Evolutionary conservation across 176 grass and related monocot species (phyloP).

Genomic region (Musa itinerans): DNA sequence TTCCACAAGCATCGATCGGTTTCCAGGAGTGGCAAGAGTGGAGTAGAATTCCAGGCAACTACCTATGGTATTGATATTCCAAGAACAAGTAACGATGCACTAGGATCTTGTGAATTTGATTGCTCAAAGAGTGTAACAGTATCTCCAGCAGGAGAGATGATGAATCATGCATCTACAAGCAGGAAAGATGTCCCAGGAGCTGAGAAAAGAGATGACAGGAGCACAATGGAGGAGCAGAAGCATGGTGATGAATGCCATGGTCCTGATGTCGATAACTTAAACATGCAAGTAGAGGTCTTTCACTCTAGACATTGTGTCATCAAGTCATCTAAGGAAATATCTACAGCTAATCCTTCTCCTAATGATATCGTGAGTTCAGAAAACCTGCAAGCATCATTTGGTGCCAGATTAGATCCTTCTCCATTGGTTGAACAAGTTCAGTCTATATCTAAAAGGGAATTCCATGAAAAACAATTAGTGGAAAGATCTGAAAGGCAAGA

Average conservation of each 20-base stretch:
- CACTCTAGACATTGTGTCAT: constrained; percentile 25
- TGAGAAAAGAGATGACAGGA: constrained; percentile 7
- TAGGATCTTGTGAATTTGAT: constrained; percentile 18
- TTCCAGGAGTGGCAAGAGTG: constrained; percentile 38
- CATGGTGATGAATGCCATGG: constrained; percentile 11
- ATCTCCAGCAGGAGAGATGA: constrained; percentile 21
- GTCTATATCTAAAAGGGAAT: neutral
- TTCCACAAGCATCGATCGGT: constrained; percentile 54
- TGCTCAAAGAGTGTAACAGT: neutral
- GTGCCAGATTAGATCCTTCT: neutral
- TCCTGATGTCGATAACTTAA: constrained; percentile 24
- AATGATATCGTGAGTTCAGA: constrained; percentile 27
- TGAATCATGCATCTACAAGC: constrained; percentile 20
- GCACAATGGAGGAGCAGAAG: constrained; percentile 25
- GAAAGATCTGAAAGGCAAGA: neutral
- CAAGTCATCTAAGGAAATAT: neutral
- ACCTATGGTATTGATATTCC: constrained; percentile 21
- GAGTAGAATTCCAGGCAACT: constrained; percentile 32
- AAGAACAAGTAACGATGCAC: constrained; percentile 30
- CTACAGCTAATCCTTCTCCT: neutral
- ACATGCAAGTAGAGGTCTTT: constrained; percentile 32
- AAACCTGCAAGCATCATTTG: neutral
- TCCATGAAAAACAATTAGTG: neutral
- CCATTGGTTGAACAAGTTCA: neutral
- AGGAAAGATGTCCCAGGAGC: neutral